phyloP scores from a whole-genome alignment of 1,139 yeast species.

The Debaryomyces sp. region DNA sequence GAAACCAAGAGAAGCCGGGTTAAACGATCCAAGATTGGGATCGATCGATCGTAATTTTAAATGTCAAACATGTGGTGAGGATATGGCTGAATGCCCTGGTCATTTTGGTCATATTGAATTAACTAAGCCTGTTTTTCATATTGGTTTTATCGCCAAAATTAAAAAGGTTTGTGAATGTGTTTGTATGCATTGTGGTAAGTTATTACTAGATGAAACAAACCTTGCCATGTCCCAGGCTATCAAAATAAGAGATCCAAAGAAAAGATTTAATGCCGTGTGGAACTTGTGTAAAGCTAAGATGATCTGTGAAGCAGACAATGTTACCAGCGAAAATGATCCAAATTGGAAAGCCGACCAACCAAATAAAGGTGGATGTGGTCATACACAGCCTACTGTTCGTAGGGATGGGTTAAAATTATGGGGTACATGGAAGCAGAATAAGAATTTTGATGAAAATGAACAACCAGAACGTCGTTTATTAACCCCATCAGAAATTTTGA shows the following conservation, averaged over 20 bases:
- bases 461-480: constrained; percentile 92
- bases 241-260: constrained; percentile 89
- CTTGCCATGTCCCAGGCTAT: constrained; percentile 89
- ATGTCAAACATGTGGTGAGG: constrained; percentile 99
- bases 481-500: constrained; percentile 85
- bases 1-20: constrained; percentile 94
- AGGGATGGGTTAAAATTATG: constrained; percentile 93
- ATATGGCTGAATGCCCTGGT: constrained; percentile 99
- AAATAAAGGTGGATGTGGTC: constrained; percentile 98
- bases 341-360: constrained; percentile 36
- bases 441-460: constrained; percentile 74
- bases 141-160: constrained; percentile 91
- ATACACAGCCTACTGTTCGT: constrained; percentile 93
- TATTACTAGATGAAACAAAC: constrained; percentile 83
- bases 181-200: constrained; percentile 98
- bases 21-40: constrained; percentile 95
- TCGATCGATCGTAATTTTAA: constrained; percentile 95
- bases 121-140: constrained; percentile 97
- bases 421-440: constrained; percentile 97
- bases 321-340: constrained; percentile 60
- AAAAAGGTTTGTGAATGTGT: constrained; percentile 95
- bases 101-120: constrained; percentile 98
- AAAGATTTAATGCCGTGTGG: constrained; percentile 97
- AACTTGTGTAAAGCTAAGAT: constrained; percentile 84
- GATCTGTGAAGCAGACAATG: constrained; percentile 89